Evolutionary conservation across 2,329 filamentous ascomycete species (phyloP), one percentile per base, ranked within the genome.

Genomic region (Raffaelea albimanens): DNA sequence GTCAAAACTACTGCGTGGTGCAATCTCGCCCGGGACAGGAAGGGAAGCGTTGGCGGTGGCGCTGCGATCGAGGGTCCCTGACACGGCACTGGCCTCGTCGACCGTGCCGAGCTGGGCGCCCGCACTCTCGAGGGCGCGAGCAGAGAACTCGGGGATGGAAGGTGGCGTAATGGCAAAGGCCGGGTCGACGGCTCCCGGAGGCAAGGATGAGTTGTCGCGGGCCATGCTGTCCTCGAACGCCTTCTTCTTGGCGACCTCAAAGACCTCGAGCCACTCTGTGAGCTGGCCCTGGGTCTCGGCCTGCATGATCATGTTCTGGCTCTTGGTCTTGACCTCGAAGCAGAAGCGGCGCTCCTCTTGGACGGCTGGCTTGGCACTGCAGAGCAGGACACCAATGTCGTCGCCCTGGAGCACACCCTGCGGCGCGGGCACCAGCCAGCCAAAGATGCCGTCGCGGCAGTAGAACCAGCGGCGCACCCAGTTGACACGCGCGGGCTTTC

Each of bases 321-420:
- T 95, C 65, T 96, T 98, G 2, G 93, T 98, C 71, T 97, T 98
- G 59, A 98, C 85, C 65, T 98, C 93, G 58, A 98, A 96, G 62
- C 93, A 97, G 65, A 97, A 98, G 16, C 93, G 80, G 36, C 93
- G 81, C 59, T 98, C 93, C 65, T 98, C 93, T 55, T 87, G 83
- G 45, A 94, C 85, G 1, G 90, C 89, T 18, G 90, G 89, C 58
- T 91, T 87, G 43, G 93, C 85, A 58, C 87, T 95, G 68, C 93
- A 98, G 36, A 98, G 79, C 45, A 98, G 68, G 3, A 98, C 90
- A 38, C 93, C 93, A 51, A 95, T 95, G 67, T 95, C 89, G 58
- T 98, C 93, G 42, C 89, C 95, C 63, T 97, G 91, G 56, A 97
- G 81, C 20, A 98, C 93, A 31, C 89, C 91, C 50, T 90, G 81